Conservation (phyloP, 1,139 yeast species). For the Candida mesenterica region DNA sequence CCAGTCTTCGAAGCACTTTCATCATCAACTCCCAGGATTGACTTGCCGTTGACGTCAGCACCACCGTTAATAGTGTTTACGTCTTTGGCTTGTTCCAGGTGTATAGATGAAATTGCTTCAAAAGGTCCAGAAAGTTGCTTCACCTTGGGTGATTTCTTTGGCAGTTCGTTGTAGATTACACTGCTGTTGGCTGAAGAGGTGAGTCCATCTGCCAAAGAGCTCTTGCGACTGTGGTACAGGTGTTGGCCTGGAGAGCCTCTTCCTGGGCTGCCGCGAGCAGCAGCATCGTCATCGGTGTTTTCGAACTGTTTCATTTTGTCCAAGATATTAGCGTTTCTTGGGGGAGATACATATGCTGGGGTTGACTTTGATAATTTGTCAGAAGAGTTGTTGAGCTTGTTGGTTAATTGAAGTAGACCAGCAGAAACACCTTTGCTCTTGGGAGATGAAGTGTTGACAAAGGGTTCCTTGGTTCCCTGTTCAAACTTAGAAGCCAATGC, state of each 20-base stretch:
- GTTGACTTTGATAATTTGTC: slow-evolving; percentile 14
- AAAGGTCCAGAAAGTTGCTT: slow-evolving; percentile 19
- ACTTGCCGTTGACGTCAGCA: slow-evolving; percentile 3
- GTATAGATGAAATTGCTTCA: slow-evolving; percentile 8
- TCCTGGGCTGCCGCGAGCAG: not conserved
- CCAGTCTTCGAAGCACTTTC: too few species aligned
- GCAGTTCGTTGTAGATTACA: slow-evolving; percentile 6
- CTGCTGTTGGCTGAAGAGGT: slow-evolving; percentile 9
- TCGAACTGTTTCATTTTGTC: slow-evolving; percentile 44
- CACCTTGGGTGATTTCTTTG: slow-evolving; percentile 1
- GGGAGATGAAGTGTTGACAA: slow-evolving; percentile 13
- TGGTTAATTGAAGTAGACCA: slow-evolving; percentile 12
- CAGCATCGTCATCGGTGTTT: slow-evolving; percentile 18
- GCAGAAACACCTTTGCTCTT: slow-evolving; percentile 9
- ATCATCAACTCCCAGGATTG: not conserved
- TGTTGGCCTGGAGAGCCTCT: not conserved
- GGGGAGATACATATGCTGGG: slow-evolving; percentile 17
- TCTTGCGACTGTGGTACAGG: slow-evolving; percentile 9
- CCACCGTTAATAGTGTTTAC: slow-evolving; percentile 12
- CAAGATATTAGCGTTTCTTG: slow-evolving; percentile 27
- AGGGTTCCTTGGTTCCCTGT: slow-evolving; percentile 4
- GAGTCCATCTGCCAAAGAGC: slow-evolving; percentile 7
- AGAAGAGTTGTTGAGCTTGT: slow-evolving; percentile 13
- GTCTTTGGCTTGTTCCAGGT: slow-evolving; percentile 3
- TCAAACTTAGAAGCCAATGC: slow-evolving; percentile 21